Evolutionary conservation across 2,329 filamentous ascomycete genomes (phyloP).

Genomic region (Colletotrichum musae): DNA sequence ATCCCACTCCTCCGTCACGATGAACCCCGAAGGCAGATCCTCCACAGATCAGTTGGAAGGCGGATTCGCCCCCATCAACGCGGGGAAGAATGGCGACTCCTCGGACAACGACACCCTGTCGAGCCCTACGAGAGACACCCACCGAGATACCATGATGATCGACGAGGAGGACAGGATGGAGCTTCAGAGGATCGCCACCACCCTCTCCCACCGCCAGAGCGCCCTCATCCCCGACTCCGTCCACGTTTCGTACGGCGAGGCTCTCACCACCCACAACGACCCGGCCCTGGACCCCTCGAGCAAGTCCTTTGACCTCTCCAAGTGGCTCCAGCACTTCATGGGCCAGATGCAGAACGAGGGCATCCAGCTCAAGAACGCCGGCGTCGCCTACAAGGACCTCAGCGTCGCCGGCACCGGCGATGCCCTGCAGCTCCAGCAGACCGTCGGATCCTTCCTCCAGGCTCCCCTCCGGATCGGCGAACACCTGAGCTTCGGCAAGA

Average conservation of each 20-base stretch:
- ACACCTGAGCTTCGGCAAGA: slow-evolving; percentile 62
- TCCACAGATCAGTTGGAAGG: slow-evolving; percentile 16
- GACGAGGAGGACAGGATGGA: slow-evolving; percentile 53
- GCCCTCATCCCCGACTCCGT: slow-evolving; percentile 44
- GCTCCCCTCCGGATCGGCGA: slow-evolving; percentile 72
- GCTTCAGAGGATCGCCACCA: slow-evolving; percentile 57
- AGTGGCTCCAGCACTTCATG: slow-evolving; percentile 59
- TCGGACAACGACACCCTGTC: slow-evolving; percentile 21
- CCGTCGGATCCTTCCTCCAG: slow-evolving; percentile 71
- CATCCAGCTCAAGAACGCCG: slow-evolving; percentile 66
- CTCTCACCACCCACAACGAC: slow-evolving; percentile 43
- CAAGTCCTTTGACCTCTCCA: slow-evolving; percentile 56
- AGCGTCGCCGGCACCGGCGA: slow-evolving; percentile 77
- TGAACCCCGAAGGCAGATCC: slow-evolving; percentile 4
- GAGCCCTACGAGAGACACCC: slow-evolving; percentile 26
- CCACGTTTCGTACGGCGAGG: slow-evolving; percentile 28
- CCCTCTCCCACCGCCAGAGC: slow-evolving; percentile 53
- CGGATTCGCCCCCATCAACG: slow-evolving; percentile 32
- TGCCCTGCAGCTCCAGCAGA: slow-evolving; percentile 78
- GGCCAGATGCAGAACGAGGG: slow-evolving; percentile 67
- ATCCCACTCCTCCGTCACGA: slow-evolving; percentile 27
- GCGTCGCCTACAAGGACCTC: slow-evolving; percentile 75
- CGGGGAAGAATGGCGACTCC: slow-evolving; percentile 25
- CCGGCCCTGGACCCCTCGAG: slow-evolving; percentile 55
- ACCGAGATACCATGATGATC: slow-evolving; percentile 43